A percentile compares a stretch with the other conserved stretches of the same genome.
Conservation (phyloP, 768 basidiomycete genomes). For the Daedaleopsis sinensis region DNA sequence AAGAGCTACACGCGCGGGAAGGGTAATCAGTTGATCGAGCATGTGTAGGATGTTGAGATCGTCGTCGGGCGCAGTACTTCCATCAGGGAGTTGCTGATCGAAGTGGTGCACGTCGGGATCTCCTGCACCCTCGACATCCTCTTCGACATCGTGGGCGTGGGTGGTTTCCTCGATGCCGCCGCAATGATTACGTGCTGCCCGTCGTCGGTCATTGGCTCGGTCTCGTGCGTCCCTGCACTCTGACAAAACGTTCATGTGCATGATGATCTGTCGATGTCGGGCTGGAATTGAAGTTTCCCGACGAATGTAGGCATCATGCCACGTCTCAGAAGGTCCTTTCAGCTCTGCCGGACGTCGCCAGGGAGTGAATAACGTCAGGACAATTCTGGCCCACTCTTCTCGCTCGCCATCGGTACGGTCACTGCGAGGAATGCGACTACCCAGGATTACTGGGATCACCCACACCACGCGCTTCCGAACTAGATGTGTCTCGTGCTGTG, state of each 20-base stretch:
- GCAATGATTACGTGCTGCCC: too few species aligned
- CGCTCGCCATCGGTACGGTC: background rate
- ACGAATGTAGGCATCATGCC: background rate
- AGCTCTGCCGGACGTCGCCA: background rate
- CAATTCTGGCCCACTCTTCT: background rate
- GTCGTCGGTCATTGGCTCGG: background rate
- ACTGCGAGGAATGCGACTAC: background rate
- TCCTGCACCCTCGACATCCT: too few species aligned
- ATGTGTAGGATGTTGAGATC: too few species aligned
- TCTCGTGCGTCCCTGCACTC: background rate
- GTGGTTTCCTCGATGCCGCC: too few species aligned
- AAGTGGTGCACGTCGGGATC: too few species aligned
- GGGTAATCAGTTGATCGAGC: too few species aligned
- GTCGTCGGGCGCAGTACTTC: too few species aligned
- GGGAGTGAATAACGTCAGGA: background rate
- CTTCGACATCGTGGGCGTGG: too few species aligned
- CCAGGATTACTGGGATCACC: constrained; percentile 13
- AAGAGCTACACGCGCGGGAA: too few species aligned
- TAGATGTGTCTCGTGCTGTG: constrained; percentile 5
- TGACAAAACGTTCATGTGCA: background rate
- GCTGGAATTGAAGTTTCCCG: background rate
- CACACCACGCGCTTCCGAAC: background rate
- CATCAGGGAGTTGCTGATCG: too few species aligned
- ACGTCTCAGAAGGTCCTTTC: background rate
- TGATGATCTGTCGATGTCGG: background rate